A percentile compares a stretch with the other conserved stretches of the same genome.
phyloP scores from a whole-genome alignment of 2,329 filamentous ascomycete species.

The Aspergillus brasiliensis region DNA sequence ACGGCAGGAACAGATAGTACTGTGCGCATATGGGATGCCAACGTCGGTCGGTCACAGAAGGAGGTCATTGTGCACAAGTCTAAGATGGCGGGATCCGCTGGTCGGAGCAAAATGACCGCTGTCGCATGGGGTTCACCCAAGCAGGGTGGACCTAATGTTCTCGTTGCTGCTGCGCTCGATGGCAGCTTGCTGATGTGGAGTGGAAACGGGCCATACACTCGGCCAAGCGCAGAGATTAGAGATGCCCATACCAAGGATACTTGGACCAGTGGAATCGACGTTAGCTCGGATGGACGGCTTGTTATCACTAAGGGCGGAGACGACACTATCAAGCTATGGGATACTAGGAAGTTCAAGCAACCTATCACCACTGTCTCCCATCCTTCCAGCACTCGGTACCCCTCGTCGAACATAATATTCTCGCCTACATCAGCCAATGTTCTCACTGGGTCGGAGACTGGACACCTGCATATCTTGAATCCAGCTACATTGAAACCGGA shows the following conservation, averaged over 20 bases:
- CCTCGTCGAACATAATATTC: slow-evolving; percentile 86
- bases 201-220: slow-evolving; percentile 80
- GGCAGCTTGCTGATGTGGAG: slow-evolving; percentile 90
- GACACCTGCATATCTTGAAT: slow-evolving; percentile 89
- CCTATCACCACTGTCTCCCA: slow-evolving; percentile 80
- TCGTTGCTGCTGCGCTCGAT: slow-evolving; percentile 83
- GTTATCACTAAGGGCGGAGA: slow-evolving; percentile 90
- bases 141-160: slow-evolving; percentile 75
- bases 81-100: slow-evolving; percentile 80
- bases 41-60: slow-evolving; percentile 84
- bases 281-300: slow-evolving; percentile 87
- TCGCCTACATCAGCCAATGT: slow-evolving; percentile 81
- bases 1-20: slow-evolving; percentile 96
- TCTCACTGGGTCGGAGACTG: slow-evolving; percentile 82
- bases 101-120: slow-evolving; percentile 89
- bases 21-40: slow-evolving; percentile 94
- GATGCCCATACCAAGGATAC: slow-evolving; percentile 80
- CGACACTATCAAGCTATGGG: slow-evolving; percentile 93
- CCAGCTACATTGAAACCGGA: slow-evolving; percentile 86
- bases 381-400: slow-evolving; percentile 78
- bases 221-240: slow-evolving; percentile 79
- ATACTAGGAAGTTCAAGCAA: slow-evolving; percentile 91
- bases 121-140: slow-evolving; percentile 79
- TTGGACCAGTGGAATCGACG: slow-evolving; percentile 90
- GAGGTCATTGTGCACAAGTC: slow-evolving; percentile 97